These are phyloP conservation scores for Phytophthora palmivora DNA, from an alignment of 352 stramenopile genomes.

Conservation along the genomic window DNA sequence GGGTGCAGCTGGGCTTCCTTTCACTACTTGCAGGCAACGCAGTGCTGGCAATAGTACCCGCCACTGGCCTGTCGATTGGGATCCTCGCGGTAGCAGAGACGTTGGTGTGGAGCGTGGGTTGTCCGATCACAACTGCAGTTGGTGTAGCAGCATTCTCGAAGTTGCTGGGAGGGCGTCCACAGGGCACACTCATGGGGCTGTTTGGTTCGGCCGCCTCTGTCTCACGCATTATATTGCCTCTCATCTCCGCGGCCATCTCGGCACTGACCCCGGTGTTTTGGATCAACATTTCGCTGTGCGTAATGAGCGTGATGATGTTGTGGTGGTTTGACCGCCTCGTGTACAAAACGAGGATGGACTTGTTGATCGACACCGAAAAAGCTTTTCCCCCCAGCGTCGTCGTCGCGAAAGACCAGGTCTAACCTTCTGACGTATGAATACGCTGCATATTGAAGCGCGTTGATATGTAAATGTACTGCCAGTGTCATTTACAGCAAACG, in stretches of 20 bases:
- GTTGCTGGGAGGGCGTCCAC: slow-evolving; percentile 62
- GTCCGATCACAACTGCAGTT: slow-evolving; percentile 73
- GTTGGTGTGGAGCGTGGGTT: slow-evolving; percentile 79
- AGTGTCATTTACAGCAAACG: too few species aligned
- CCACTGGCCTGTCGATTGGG: slow-evolving; percentile 40
- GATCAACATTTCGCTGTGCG: slow-evolving; percentile 67
- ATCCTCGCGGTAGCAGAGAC: slow-evolving; percentile 53
- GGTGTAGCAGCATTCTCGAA: slow-evolving; percentile 77
- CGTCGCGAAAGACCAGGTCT: slow-evolving; percentile 22
- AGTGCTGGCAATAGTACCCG: slow-evolving; percentile 53
- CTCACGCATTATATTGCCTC: slow-evolving; percentile 74
- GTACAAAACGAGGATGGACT: slow-evolving; percentile 44
- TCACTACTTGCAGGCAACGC: slow-evolving; percentile 67
- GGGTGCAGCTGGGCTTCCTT: slow-evolving; percentile 66
- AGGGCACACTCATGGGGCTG: slow-evolving; percentile 76
- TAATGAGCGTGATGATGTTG: slow-evolving; percentile 58
- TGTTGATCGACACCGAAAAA: slow-evolving; percentile 44
- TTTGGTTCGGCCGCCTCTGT: slow-evolving; percentile 73
- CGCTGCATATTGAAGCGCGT: too few species aligned
- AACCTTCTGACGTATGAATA: too few species aligned
- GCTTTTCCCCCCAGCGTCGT: slow-evolving; percentile 19
- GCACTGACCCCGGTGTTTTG: slow-evolving; percentile 70
- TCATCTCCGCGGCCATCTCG: slow-evolving; percentile 66
- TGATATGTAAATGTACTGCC: too few species aligned
- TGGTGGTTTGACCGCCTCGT: slow-evolving; percentile 69